phyloP scores from a whole-genome alignment of 768 basidiomycete genomes.

The Tricholoma bakamatsutake region DNA sequence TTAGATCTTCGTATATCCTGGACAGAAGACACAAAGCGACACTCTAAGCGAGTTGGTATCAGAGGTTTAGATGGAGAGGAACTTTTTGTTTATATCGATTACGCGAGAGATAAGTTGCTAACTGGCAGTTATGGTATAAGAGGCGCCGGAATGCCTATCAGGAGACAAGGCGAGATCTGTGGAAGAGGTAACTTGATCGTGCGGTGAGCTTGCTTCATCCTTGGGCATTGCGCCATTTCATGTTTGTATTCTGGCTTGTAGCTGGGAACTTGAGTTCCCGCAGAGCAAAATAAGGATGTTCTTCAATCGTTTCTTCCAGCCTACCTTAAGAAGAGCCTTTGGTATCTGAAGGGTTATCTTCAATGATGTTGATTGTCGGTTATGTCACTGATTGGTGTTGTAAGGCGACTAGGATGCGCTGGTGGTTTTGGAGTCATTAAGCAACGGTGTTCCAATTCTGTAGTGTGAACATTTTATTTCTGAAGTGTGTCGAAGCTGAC shows the following conservation, averaged over 20 bases:
- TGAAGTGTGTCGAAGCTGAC: too few species aligned
- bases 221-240: background rate
- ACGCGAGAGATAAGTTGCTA: constrained; percentile 42
- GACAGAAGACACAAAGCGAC: constrained; percentile 41
- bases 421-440: too few species aligned
- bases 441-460: too few species aligned
- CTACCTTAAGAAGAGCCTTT: background rate
- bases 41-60: constrained; percentile 45
- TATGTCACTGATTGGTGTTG: too few species aligned
- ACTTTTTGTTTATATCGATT: constrained; percentile 45
- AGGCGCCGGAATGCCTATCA: constrained; percentile 67
- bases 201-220: constrained; percentile 35
- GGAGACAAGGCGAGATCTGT: constrained; percentile 41
- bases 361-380: too few species aligned
- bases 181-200: constrained; percentile 61
- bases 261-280: constrained; percentile 35
- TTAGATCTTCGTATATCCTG: constrained; percentile 52
- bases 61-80: constrained; percentile 55
- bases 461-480: too few species aligned
- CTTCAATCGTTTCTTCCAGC: constrained; percentile 7
- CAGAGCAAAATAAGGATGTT: constrained; percentile 9
- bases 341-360: background rate
- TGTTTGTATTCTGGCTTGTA: constrained; percentile 9
- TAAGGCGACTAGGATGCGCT: too few species aligned
- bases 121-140: constrained; percentile 45